Base-by-base conservation (phyloP, 371 early-diverging fungal genomes). In the Mortierella sp. region DNA sequence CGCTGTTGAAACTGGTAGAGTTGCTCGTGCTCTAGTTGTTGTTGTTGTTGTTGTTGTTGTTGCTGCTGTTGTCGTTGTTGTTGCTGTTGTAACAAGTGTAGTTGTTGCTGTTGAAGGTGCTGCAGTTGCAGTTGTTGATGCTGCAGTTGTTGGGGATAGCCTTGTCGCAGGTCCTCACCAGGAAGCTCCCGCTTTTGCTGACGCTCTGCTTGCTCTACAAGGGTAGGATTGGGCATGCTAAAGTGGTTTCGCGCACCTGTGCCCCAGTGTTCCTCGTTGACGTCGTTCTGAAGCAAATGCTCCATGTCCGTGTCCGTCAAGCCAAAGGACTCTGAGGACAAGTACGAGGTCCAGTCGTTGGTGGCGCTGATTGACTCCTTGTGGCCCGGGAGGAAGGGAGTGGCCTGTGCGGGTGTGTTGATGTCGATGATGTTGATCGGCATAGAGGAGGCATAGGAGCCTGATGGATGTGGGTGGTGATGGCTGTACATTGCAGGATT, bases 151-250 rank as follows among this genome's bases (percentile, higher is more conserved):
- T 54, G 42, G 14, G 53, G 57, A 26, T 47, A n/a, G n/a, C n/a
- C n/a, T n/a, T n/a, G n/a, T n/a, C n/a, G n/a, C n/a, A n/a, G 50
- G 12, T 27, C 26, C 4, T 62, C 64, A 27, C 53, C 53, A 15
- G 58, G 69, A 9, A 64, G 51, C 44, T 75, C 75, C 5, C 75
- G 68, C 50, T 62, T 75, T 52, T 75, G 69, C 27, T 69, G 68
- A 3, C 75, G 68, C 21, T 60, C 69, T 28, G 75, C 75, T 19
- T 60, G 68, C 2, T 69, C 75, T 69, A 75, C 60, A 30, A 60
- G 68, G n/a, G 72, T 27, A 15, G 73, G 60, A 43, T 75, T 67
- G 3, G 75, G 75, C 57, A 75, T 59, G 44, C 64, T 75, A 28
- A 75, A 68, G 50, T 69, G 64, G 39, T 56, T 68, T 24, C 60